Conservation (phyloP, 2,329 filamentous ascomycete genomes). For the Cladosporium sp. region DNA sequence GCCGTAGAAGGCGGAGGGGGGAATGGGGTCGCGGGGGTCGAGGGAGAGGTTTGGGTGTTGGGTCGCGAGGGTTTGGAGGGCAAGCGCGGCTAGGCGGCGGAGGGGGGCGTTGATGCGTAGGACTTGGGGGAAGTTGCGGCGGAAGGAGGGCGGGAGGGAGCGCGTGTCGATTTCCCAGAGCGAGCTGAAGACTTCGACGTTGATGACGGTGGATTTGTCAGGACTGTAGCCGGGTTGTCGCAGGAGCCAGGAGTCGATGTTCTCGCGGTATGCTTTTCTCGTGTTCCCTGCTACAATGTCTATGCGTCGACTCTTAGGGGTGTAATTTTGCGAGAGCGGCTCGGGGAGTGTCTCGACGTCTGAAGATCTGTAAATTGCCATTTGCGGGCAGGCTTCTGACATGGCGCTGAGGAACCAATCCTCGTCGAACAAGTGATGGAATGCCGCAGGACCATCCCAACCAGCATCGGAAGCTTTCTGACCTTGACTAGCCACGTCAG, state of each 20-base stretch:
- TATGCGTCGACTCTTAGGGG: conserved; percentile 20
- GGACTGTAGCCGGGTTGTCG: conserved; percentile 12
- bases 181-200: conserved; percentile 24
- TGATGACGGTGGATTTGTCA: conserved; percentile 20
- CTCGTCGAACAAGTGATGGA: conserved; percentile 27
- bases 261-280: conserved; percentile 13
- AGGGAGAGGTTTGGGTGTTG: conserved; percentile 15
- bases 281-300: conserved; percentile 21
- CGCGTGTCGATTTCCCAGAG: conserved; percentile 30
- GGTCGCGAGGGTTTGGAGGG: conserved; percentile 30
- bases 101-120: conserved; percentile 23
- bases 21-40: conserved; percentile 25
- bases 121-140: conserved; percentile 27
- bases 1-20: conserved; percentile 33
- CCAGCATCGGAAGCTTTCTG: conserved; percentile 18
- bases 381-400: conserved; percentile 22
- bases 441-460: conserved; percentile 21
- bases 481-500: conserved; percentile 17
- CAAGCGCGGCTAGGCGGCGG: conserved; percentile 31
- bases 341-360: conserved; percentile 14
- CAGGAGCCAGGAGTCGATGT: conserved; percentile 23
- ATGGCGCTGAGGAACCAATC: conserved; percentile 23
- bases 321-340: conserved; percentile 21
- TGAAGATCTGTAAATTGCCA: conserved; percentile 23
- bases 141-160: conserved; percentile 21